Conservation (phyloP, 129 eudicot species). For the Dittrichia graveolens region DNA sequence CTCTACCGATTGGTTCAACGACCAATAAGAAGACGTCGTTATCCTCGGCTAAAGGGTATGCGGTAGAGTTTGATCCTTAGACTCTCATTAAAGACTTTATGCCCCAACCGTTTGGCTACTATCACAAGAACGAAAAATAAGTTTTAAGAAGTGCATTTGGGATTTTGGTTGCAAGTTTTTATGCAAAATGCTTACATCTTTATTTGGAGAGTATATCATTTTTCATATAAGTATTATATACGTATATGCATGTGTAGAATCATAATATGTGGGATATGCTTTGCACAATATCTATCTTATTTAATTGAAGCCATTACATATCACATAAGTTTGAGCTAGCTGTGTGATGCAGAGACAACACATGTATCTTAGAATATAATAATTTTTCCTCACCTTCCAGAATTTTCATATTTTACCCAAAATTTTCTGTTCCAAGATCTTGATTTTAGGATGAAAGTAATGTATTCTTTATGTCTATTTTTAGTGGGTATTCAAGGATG, state of each 20-base stretch:
- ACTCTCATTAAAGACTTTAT: too few relatives aligned
- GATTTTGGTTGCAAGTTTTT: too few relatives aligned
- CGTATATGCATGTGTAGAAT: slow-evolving; percentile 37
- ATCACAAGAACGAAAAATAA: not conserved
- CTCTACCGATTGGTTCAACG: too few relatives aligned
- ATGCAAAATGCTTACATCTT: too few relatives aligned
- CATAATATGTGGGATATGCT: slow-evolving; percentile 52
- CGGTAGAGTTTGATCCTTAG: too few relatives aligned
- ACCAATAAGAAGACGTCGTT: too few relatives aligned
- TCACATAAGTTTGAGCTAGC: slow-evolving; percentile 40
- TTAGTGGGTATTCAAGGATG: slow-evolving; percentile 36
- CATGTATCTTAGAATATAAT: slow-evolving; percentile 38
- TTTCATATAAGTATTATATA: not conserved
- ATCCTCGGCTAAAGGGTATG: too few relatives aligned
- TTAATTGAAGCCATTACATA: slow-evolving; percentile 41
- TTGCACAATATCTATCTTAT: slow-evolving; percentile 36
- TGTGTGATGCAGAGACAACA: slow-evolving; percentile 40
- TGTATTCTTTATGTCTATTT: slow-evolving; percentile 33
- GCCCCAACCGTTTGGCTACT: too few relatives aligned
- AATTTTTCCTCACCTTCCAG: slow-evolving; percentile 17
- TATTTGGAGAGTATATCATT: not conserved
- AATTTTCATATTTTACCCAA: slow-evolving; percentile 19
- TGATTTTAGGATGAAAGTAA: slow-evolving; percentile 38
- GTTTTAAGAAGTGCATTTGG: not conserved
- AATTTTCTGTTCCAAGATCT: slow-evolving; percentile 41